Base-by-base conservation (phyloP, 768 basidiomycete genomes). In the Leucogyrophana mollusca region DNA sequence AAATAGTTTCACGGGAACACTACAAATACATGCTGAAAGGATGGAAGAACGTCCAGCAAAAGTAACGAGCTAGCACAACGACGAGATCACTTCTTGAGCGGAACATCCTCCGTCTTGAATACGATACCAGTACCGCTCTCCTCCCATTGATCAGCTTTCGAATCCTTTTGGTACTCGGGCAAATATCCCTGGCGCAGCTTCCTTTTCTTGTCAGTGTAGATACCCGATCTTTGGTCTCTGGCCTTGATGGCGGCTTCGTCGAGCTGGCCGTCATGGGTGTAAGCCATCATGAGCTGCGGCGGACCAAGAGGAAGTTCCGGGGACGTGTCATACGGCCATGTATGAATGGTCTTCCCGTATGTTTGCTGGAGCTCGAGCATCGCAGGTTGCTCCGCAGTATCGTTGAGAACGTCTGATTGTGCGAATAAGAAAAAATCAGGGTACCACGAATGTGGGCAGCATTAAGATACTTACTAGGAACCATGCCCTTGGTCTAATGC, bases 221-320 rank as follows among this genome's bases (percentile, higher is more conserved):
- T 65, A 4, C 67, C 68, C n/a, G 56, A 49, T 37, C 55, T 54
- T 38, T 60, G 50, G 41, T 74, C 73, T 18, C 70, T 52, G 43
- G 57, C 50, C 35, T 57, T 50, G 42, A 78, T 34, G 17, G 62
- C 36, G 35, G 22, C 58, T 49, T 45, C 59, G 40, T 13, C 65
- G 62, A 40, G 66, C 54, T 74, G 69, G 5, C 59, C 60, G 40
- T 73, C 67, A 2, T 43, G 55, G 9, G 72, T 72, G 52, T 68
- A 71, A 17, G 69, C 61, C 67, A 74, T 71, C 77, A 78, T 75
- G 37, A 77, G 62, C 32, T 65, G 58, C 2, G 75, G 77, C 1
- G 72, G 74, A 14, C 74, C 76, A 34, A 78, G 57, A 3, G 71
- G 73, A 20, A 73, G 46, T 27, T 72, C 70, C 0, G 73, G 68